These are phyloP conservation scores for Wickerhamiella dianesei DNA, from an alignment of 805 yeast genomes.

Conservation along the genomic window DNA sequence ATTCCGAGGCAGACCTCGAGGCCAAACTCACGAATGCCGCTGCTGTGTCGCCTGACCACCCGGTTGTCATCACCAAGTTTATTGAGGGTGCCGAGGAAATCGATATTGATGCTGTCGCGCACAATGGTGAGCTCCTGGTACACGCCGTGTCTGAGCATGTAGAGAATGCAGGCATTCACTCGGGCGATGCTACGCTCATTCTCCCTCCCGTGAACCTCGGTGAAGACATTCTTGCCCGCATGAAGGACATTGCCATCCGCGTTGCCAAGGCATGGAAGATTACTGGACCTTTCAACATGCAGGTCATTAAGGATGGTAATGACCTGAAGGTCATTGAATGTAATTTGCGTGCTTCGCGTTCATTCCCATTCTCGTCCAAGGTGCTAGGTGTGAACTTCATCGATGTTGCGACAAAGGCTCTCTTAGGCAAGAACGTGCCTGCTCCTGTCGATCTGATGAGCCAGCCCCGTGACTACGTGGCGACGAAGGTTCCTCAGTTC, in stretches of 20 bases:
- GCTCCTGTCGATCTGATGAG: conserved; percentile 84
- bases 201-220: conserved; percentile 80
- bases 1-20: conserved; percentile 64
- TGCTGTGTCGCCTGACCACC: conserved; percentile 88
- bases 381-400: conserved; percentile 91
- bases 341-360: conserved; percentile 95
- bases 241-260: conserved; percentile 81
- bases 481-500: conserved; percentile 96
- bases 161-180: conserved; percentile 97
- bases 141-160: conserved; percentile 97
- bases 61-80: conserved; percentile 92
- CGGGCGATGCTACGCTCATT: conserved; percentile 94
- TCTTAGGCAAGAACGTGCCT: conserved; percentile 51
- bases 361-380: conserved; percentile 98
- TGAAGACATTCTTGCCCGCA: conserved; percentile 49
- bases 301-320: conserved; percentile 87
- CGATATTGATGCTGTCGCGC: conserved; percentile 93
- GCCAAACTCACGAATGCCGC: conserved; percentile 76
- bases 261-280: conserved; percentile 91
- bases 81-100: conserved; percentile 94
- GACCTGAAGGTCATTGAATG: conserved; percentile 97
- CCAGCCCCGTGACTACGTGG: conserved; percentile 64
- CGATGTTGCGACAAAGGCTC: conserved; percentile 84
- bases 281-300: conserved; percentile 98
- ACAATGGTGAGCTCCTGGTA: conserved; percentile 72